Percentiles rank a stretch among this genome's conserved stretches.
These are phyloP conservation scores for Diatrype stigma DNA, from an alignment of 2,329 filamentous ascomycete species.

Conservation along the genomic window DNA sequence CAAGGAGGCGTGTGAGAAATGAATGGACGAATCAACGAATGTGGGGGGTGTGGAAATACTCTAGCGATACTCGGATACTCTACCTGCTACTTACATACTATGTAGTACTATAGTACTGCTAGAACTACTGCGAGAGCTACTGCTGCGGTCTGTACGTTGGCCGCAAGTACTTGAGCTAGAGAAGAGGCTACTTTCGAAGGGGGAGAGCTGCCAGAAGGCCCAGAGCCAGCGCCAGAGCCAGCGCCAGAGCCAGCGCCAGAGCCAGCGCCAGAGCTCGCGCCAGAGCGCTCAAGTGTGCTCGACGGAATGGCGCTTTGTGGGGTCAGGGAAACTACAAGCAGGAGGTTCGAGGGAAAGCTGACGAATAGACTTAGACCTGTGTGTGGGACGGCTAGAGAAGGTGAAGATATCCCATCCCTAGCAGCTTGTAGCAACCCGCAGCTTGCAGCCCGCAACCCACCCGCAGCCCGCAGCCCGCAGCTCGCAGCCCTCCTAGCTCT, in stretches of 20 bases:
- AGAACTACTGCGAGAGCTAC: too few species aligned
- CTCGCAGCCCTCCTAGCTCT: too few species aligned
- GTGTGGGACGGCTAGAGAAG: background rate
- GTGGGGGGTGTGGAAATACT: constrained; percentile 23
- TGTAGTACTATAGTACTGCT: constrained; percentile 1
- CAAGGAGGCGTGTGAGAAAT: constrained; percentile 22
- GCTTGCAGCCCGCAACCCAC: too few species aligned
- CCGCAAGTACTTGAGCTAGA: too few species aligned
- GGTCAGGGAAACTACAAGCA: background rate
- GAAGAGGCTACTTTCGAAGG: background rate
- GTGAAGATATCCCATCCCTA: background rate
- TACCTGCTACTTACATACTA: constrained; percentile 16
- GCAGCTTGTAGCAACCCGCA: too few species aligned
- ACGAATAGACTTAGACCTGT: background rate
- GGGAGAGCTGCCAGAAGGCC: too few species aligned
- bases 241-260: too few species aligned
- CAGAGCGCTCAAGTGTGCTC: background rate
- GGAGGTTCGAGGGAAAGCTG: background rate
- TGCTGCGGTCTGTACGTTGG: too few species aligned
- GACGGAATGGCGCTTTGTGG: background rate
- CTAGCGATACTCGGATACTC: too few species aligned
- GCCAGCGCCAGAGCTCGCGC: too few species aligned
- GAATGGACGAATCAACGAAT: constrained; percentile 24
- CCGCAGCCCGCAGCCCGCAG: too few species aligned
- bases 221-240: too few species aligned